Conservation (phyloP, 352 stramenopile genomes). For the Globisporangium parvum region DNA sequence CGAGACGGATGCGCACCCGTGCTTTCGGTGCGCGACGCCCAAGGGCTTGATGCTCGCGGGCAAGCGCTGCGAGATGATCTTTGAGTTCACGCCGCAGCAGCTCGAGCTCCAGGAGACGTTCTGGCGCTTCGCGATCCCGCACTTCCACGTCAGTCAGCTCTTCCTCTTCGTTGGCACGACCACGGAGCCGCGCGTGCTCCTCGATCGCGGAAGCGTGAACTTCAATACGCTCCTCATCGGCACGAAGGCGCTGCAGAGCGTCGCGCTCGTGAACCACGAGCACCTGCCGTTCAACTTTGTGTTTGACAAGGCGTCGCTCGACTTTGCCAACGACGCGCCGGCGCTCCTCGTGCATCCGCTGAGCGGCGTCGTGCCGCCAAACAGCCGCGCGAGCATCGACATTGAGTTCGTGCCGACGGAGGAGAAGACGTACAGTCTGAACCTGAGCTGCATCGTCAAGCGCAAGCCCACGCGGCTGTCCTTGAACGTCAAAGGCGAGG, state of each 20-base stretch:
- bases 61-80: slow-evolving; percentile 94
- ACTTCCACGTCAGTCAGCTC: slow-evolving; percentile 86
- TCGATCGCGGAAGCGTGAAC: slow-evolving; percentile 89
- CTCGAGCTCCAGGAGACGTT: slow-evolving; percentile 89
- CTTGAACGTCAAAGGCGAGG: slow-evolving; percentile 94
- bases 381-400: slow-evolving; percentile 73
- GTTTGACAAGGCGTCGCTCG: slow-evolving; percentile 88
- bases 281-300: slow-evolving; percentile 92
- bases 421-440: slow-evolving; percentile 93
- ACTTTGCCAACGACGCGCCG: slow-evolving; percentile 70
- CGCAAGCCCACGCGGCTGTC: slow-evolving; percentile 89
- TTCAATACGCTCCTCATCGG: slow-evolving; percentile 91
- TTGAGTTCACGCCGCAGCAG: slow-evolving; percentile 92
- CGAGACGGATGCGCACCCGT: slow-evolving; percentile 61
- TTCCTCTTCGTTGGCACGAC: slow-evolving; percentile 92
- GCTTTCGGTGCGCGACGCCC: slow-evolving; percentile 87
- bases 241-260: slow-evolving; percentile 76
- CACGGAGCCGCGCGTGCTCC: slow-evolving; percentile 81
- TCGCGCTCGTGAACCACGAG: slow-evolving; percentile 90
- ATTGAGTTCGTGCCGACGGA: slow-evolving; percentile 89
- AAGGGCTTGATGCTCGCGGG: slow-evolving; percentile 91
- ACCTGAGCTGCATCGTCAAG: slow-evolving; percentile 88
- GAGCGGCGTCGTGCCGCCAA: slow-evolving; percentile 86
- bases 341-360: slow-evolving; percentile 82
- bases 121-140: slow-evolving; percentile 87